Base-by-base conservation (phyloP, 2,329 filamentous ascomycete species). In the Alternaria triticina region DNA sequence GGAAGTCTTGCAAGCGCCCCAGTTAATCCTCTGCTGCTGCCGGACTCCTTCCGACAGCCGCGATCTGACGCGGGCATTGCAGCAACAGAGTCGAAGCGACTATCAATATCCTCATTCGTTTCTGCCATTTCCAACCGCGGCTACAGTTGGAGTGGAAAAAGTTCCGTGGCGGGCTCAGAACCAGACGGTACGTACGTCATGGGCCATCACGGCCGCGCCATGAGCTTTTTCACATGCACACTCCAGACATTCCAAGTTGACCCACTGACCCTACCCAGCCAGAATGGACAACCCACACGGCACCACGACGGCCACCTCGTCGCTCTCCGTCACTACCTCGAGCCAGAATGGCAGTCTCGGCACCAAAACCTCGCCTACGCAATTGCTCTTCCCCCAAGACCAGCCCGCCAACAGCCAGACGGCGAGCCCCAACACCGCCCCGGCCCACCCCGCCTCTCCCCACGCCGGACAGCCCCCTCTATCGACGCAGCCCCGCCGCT, bases 21-120 rank as follows among this genome's bases (percentile, higher is more conserved):
- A 67, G 60, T 66, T 47, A 70, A 73, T 55, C 61, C 74, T 59
- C 71, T 73, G 54, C 64, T 70, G 54, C 79, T 86, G 52, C 83
- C 86, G 52, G 88, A 90, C 59, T 80, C 85, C 30, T 75, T 83
- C 65, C 80, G 79, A 51, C 73, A 64, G 45, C 59, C 82, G 56
- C 82, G 83, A 20, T 86, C 86, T 62, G 85, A 79, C 61, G 65
- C 68, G 50, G 77, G 79, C 51, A 58, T 65, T 40, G 59, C 65
- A 47, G 82, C 66, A 30, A 51, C 66, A 54, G 82, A 90, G 43
- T 83, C 83, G 47, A 91, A 92, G 72, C 88, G 91, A 54, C 84
- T 91, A 75, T 94, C 91, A 23, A 86, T 90, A 63, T 92, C 90
- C 8, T 94, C 91, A 1, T 82, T 91, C 23, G 87, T 87, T 47